These are phyloP conservation scores for Gymnopilus junonius DNA, from an alignment of 768 basidiomycete genomes.

Conservation along the genomic window DNA sequence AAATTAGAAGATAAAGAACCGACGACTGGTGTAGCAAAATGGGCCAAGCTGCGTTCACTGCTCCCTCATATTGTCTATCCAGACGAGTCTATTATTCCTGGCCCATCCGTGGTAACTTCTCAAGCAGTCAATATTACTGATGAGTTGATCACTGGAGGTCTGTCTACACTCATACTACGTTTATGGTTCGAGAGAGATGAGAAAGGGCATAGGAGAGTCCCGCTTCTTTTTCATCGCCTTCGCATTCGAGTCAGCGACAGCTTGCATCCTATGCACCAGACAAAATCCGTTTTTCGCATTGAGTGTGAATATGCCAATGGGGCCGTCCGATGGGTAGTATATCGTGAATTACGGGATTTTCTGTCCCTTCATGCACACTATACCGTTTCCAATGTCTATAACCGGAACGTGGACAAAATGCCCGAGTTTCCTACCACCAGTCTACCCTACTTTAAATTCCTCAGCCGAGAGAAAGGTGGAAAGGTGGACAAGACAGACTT, in stretches of 20 bases:
- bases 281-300: conserved; percentile 85
- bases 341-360: conserved; percentile 92
- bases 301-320: conserved; percentile 98
- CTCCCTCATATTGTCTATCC: conserved; percentile 57
- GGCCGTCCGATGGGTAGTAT: conserved; percentile 91
- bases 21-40: conserved; percentile 43
- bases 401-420: conserved; percentile 71
- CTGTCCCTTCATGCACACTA: conserved; percentile 90
- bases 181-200: conserved; percentile 91
- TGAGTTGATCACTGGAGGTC: conserved; percentile 79
- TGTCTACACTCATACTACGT: conserved; percentile 77
- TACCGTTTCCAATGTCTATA: conserved; percentile 80
- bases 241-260: conserved; percentile 88
- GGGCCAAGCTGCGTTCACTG: conserved; percentile 69
- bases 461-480: conserved; percentile 55
- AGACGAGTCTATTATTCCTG: conserved; percentile 34
- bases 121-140: conserved; percentile 76
- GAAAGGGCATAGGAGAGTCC: conserved; percentile 79
- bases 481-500: conserved; percentile 73
- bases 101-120: conserved; percentile 55
- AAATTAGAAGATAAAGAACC: conserved; percentile 12
- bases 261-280: conserved; percentile 75
- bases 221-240: conserved; percentile 76
- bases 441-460: conserved; percentile 86
- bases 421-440: conserved; percentile 93